phyloP scores from a whole-genome alignment of 495 filamentous ascomycete species.

The Clavariopsis aquatica region DNA sequence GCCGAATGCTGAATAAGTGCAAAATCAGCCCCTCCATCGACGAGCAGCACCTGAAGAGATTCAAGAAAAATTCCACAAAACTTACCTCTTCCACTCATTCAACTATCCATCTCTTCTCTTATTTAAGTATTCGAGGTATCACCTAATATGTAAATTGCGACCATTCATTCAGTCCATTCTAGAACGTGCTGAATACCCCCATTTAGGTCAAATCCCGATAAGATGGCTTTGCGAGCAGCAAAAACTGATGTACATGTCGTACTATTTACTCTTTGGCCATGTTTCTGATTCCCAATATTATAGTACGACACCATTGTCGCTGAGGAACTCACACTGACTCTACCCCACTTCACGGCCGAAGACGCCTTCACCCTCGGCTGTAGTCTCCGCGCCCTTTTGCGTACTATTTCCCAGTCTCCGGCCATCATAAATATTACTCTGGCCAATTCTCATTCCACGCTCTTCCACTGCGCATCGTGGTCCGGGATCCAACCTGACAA shows the following conservation, averaged over 20 bases:
- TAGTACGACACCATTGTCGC: conserved; percentile 50
- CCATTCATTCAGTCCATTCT: neutral
- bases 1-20: neutral
- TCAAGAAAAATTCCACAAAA: too few species aligned
- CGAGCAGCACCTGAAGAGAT: too few species aligned
- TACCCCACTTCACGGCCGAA: conserved; percentile 62
- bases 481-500: conserved; percentile 59
- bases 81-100: neutral
- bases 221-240: neutral
- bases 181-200: neutral
- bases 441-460: conserved; percentile 55
- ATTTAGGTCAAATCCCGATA: neutral
- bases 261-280: neutral
- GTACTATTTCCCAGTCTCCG: conserved; percentile 55
- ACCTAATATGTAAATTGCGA: neutral
- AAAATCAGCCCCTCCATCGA: neutral
- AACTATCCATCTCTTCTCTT: neutral
- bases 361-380: conserved; percentile 67
- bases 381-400: conserved; percentile 60
- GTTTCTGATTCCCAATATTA: neutral
- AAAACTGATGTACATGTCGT: neutral
- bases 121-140: neutral
- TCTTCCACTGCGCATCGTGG: conserved; percentile 60
- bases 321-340: conserved; percentile 55
- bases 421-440: conserved; percentile 66